Evolutionary conservation across 768 basidiomycete species (phyloP), one percentile per base, ranked within the genome.

Genomic region (Tephrocybe sp.): DNA sequence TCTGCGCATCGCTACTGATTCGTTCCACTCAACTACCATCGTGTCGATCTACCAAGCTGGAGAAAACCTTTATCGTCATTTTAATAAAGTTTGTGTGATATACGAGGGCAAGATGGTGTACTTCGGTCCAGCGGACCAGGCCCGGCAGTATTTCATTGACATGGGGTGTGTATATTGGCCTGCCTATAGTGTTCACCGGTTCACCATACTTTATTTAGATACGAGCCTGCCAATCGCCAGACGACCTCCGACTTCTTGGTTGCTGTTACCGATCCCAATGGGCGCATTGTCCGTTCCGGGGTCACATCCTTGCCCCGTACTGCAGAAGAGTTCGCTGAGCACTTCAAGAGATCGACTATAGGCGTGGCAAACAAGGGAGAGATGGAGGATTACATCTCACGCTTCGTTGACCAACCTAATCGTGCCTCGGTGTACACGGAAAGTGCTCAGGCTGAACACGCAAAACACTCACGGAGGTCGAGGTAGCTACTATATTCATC

Each of bases 1-100:
- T 1, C 71, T 91, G 27, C 79, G 87, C 3, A 73, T 82, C 34
- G 71, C 78, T 3, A 87, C 87, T 0, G 83, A 89, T 57, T 69
- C 76, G 3, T 71, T 71, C 47, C 61, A 68, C n/a, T 51, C 65
- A 15, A 70, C 85, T 0, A 89, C 85, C 0, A 77, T 93, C 49
- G 87, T 89, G n/a, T 86, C 88, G 1, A 80, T 94, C 30, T 92
- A 93, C 66, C 91, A 93, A 66, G 91, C 88, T 7, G 84, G 85
- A 48, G 88, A 92, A 62, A 73, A 73, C 2, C 62, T 86, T 0
- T 86, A 83, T 51, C 51, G 77, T 18, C 70, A 76, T 35, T 93
- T 92, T 61, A 87, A 91, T 75, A 89, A 91, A 62, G 86, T 92
- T 27, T 83, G 86, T 61, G 80, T 92, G 28, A 77, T 93, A 59